These are phyloP conservation scores for Acanthamoeba sp. DNA, from an alignment of 208 protist species.

Conservation along the genomic window DNA sequence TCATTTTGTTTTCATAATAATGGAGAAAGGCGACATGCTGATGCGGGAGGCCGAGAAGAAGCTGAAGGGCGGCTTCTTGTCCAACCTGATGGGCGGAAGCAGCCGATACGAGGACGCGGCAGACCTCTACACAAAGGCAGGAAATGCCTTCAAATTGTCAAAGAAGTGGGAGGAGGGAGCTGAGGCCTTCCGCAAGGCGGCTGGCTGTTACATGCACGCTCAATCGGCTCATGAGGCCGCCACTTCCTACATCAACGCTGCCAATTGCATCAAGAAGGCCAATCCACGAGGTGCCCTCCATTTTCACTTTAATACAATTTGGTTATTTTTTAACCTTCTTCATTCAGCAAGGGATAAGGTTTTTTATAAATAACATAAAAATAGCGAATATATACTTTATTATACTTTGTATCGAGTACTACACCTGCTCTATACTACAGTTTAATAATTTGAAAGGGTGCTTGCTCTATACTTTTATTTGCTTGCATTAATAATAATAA, in stretches of 20 bases:
- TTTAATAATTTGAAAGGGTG: too few relatives aligned
- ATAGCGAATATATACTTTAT: too few relatives aligned
- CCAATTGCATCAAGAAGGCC: conserved; percentile 83
- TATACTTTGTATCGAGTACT: neutral
- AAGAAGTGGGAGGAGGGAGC: conserved; percentile 87
- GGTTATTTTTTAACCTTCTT: neutral
- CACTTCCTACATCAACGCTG: conserved; percentile 78
- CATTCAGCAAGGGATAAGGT: too few relatives aligned
- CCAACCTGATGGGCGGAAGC: conserved; percentile 72
- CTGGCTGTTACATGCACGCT: conserved; percentile 80
- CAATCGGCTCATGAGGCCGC: conserved; percentile 82
- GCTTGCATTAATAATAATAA: neutral
- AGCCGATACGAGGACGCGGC: conserved; percentile 85
- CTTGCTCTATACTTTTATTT: too few relatives aligned
- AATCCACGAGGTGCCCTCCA: conserved; percentile 71
- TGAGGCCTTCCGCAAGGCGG: conserved; percentile 79
- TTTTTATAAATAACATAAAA: too few relatives aligned
- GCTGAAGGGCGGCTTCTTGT: conserved; percentile 77
- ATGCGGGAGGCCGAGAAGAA: conserved; percentile 86
- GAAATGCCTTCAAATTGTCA: conserved; percentile 84
- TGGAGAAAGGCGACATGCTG: conserved; percentile 82
- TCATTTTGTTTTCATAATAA: neutral
- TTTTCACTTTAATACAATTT: neutral
- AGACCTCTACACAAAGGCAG: conserved; percentile 86
- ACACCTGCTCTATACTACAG: too few relatives aligned